phyloP scores from a whole-genome alignment of 305 asterid species.

The Solanum hybrid region DNA sequence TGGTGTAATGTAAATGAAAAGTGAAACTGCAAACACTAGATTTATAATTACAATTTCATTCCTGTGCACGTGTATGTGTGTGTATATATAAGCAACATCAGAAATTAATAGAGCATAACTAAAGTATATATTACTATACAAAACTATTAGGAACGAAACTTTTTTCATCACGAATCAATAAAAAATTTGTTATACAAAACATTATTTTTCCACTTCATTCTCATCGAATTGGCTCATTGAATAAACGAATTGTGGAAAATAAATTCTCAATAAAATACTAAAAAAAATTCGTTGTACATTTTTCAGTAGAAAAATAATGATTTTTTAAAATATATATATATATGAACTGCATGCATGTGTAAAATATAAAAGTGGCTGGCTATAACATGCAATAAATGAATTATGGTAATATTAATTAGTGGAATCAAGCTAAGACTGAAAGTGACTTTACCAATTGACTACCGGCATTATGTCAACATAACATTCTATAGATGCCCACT shows the following conservation, averaged over 20 bases:
- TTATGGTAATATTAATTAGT: neutral
- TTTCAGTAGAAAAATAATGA: no score
- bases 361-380: neutral
- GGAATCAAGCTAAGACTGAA: neutral
- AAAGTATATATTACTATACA: neutral
- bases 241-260: neutral
- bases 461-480: neutral
- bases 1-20: neutral
- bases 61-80: neutral
- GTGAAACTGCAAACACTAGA: neutral
- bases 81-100: neutral
- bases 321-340: no score
- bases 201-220: neutral
- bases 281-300: no score
- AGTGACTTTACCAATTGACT: conserved; percentile 1
- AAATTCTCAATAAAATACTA: neutral
- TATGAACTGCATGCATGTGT: neutral
- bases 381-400: neutral
- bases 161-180: no score
- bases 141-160: neutral
- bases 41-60: neutral
- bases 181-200: no score
- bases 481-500: neutral
- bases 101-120: neutral
- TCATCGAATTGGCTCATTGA: neutral